Base-by-base conservation (phyloP, 371 early-diverging fungal genomes). In the Syncephalastrum sp. region DNA sequence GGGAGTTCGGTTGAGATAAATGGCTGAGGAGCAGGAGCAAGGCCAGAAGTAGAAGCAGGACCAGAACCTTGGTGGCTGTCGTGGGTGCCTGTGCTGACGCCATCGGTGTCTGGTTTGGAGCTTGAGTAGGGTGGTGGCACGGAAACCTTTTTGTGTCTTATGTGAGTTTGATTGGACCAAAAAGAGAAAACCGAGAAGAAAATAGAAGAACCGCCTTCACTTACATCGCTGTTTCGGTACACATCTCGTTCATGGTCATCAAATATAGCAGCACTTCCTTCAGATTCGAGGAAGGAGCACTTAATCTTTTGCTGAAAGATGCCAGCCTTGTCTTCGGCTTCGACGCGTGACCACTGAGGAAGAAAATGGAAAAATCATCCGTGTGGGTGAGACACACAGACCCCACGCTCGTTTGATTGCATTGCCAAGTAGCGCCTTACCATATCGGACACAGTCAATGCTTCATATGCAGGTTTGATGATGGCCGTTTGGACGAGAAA, bases 271-370 rank as follows among this genome's bases (percentile, higher is more conserved):
- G 29, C 17, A 12, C 29, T 46, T 43, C 50, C 50, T n/a, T 52
- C 63, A 14, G 75, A 64, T 47, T 72, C 75, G 54, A 78, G 63
- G 63, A 73, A 88, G 1, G 67, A 77, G 56, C 86, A 86, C 27
- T 82, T 83, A 29, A 88, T 74, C 64, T 86, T 88, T 38, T 80
- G 80, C 61, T 88, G 87, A 48, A 76, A 76, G 55, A 88, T 82
- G 48, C 66, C 65, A 14, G 63, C 71, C 60, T 61, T 79, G 50
- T 74, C 69, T 12, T 74, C 70, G 27, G 67, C 68, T 59, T 88
- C 88, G 25, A 82, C 59, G 44, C 63, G 57, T 12, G 68, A 56
- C 88, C 88, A 88, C 88, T 88, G 69, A 6, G 38, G 10, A 33
- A 33, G 38, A 33, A 33, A 33, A 33, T 33, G 21, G 21, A 2